Evolutionary conservation across 1,139 yeast genomes (phyloP).

Genomic region (Geotrichum macrosporum): DNA sequence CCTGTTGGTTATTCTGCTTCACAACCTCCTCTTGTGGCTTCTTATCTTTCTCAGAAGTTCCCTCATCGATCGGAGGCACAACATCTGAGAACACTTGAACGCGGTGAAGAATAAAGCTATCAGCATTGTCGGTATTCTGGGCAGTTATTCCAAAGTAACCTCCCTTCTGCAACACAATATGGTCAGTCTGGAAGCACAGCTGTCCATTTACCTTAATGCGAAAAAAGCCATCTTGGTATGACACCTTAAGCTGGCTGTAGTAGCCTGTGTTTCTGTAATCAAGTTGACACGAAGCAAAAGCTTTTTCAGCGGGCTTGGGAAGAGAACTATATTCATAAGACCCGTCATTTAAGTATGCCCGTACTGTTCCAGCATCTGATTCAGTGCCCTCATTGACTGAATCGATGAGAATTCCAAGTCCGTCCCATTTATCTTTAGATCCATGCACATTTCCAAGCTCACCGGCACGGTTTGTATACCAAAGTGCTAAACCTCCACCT

Average conservation of each 20-base stretch:
- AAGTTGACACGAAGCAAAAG: constrained; percentile 39
- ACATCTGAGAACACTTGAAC: constrained; percentile 24
- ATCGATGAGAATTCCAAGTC: constrained; percentile 40
- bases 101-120: constrained; percentile 33
- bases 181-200: constrained; percentile 37
- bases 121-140: constrained; percentile 34
- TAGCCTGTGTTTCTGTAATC: constrained; percentile 38
- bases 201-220: constrained; percentile 41
- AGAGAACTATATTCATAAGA: constrained; percentile 25
- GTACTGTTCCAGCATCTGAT: constrained; percentile 34
- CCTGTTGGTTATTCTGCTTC: constrained; percentile 2
- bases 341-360: constrained; percentile 43
- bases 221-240: constrained; percentile 35
- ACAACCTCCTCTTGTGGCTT: constrained; percentile 3
- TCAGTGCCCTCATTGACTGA: constrained; percentile 23
- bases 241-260: constrained; percentile 34
- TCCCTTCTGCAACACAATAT: constrained; percentile 35
- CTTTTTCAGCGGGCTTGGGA: constrained; percentile 27
- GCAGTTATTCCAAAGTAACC: constrained; percentile 39
- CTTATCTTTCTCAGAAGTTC: constrained; percentile 17
- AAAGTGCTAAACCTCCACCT: constrained; percentile 40
- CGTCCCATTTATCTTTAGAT: constrained; percentile 40
- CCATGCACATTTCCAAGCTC: constrained; percentile 39
- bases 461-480: constrained; percentile 35
- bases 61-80: constrained; percentile 20